Conservation (phyloP, 2,329 filamentous ascomycete species). For the Neopestalotiopsis clavispora region DNA sequence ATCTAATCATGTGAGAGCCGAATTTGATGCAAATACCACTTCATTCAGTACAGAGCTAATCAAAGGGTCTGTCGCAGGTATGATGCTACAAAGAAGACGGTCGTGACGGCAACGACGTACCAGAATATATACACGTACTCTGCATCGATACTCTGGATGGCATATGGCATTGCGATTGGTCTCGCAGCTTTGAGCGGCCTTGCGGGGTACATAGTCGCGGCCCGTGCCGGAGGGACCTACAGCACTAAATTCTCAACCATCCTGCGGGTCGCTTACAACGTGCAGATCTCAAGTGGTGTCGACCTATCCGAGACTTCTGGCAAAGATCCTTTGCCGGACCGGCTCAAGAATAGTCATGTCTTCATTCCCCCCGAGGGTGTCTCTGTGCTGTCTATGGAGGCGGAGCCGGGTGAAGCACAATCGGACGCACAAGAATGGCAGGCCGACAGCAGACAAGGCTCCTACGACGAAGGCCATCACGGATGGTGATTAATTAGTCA, state of each 20-base stretch:
- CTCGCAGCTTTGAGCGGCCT: neutral
- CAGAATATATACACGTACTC: neutral
- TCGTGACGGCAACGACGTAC: neutral
- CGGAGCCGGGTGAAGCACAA: neutral
- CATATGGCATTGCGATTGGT: neutral
- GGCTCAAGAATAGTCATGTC: neutral
- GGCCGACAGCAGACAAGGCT: neutral
- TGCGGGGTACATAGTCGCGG: neutral
- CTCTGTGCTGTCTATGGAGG: neutral
- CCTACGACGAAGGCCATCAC: neutral
- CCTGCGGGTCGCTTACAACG: neutral
- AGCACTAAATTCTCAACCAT: constrained; percentile 6
- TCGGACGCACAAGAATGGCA: neutral
- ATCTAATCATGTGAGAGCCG: neutral
- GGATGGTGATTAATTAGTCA: neutral
- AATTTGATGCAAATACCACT: neutral
- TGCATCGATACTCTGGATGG: neutral
- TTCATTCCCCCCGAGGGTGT: neutral
- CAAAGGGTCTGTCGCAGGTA: neutral
- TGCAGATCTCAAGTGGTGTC: neutral
- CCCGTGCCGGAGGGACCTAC: neutral
- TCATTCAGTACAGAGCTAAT: neutral
- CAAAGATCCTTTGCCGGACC: neutral
- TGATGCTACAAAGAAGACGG: neutral
- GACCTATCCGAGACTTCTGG: neutral